These are phyloP conservation scores for Tulasnella sp. DNA, from an alignment of 768 basidiomycete genomes.

Conservation along the genomic window DNA sequence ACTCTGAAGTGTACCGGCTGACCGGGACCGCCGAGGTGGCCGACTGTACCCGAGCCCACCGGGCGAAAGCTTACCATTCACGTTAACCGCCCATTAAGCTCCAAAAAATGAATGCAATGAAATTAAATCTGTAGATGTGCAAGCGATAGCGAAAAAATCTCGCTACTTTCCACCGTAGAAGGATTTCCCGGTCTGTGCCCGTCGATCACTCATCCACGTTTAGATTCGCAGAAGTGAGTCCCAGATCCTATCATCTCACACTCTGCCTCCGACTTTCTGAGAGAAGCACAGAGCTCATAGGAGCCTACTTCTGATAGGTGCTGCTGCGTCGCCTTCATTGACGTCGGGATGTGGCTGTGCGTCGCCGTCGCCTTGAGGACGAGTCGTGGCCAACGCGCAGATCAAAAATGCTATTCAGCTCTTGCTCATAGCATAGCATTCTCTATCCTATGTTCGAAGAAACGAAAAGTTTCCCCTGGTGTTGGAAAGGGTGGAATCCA, in stretches of 20 bases:
- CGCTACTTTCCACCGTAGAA: not conserved
- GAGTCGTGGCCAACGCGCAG: not conserved
- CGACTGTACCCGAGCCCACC: not conserved
- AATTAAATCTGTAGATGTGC: not conserved
- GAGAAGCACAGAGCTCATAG: no score
- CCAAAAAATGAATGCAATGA: not conserved
- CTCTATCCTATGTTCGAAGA: not conserved
- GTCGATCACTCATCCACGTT: not conserved
- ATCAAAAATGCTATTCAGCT: not conserved
- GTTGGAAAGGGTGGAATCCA: not conserved
- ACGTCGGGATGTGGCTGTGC: not conserved
- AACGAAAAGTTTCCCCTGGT: not conserved
- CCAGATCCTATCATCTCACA: not conserved
- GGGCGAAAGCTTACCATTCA: not conserved
- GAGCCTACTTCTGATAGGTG: no score
- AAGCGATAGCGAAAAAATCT: not conserved
- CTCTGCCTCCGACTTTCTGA: not conserved
- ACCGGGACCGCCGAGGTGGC: not conserved
- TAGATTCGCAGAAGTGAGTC: not conserved
- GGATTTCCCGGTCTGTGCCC: not conserved
- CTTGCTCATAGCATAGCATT: not conserved
- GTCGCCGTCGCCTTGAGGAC: not conserved
- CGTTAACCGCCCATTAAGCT: not conserved
- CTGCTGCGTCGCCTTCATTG: no score
- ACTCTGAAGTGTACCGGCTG: not conserved